Conservation (phyloP, 257 asterid genomes). For the Solanum pennellii region DNA sequence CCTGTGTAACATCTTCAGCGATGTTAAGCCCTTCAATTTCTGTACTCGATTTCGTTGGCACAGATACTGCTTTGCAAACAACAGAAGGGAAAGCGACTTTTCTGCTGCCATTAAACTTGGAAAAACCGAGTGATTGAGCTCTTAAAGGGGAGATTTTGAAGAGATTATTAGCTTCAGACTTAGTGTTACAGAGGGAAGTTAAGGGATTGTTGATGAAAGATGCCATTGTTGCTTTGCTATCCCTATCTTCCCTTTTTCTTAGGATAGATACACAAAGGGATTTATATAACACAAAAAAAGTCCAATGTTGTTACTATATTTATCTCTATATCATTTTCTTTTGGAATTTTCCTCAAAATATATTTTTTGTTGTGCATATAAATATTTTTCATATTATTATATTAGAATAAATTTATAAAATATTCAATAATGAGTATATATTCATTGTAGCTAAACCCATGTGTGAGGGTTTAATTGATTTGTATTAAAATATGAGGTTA, state of each 20-base stretch:
- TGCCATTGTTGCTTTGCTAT: conserved; percentile 23
- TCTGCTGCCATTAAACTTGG: conserved; percentile 14
- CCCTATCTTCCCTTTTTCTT: not conserved
- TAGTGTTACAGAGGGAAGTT: conserved; percentile 24
- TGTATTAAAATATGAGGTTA: too few species aligned
- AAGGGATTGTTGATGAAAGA: conserved; percentile 46
- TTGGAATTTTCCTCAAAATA: not conserved
- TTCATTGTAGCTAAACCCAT: not conserved
- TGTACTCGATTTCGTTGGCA: conserved; percentile 22
- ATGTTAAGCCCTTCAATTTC: conserved; percentile 84
- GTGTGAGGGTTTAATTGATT: not conserved
- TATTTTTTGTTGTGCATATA: not conserved
- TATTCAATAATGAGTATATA: not conserved
- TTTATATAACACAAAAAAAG: not conserved
- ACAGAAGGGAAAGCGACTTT: not conserved
- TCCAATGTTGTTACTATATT: not conserved
- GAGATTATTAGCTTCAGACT: conserved; percentile 15
- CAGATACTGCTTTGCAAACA: conserved; percentile 56
- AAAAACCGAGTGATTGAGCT: not conserved
- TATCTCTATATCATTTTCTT: not conserved
- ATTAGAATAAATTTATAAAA: not conserved
- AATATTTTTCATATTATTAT: not conserved
- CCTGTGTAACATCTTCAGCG: conserved; percentile 97
- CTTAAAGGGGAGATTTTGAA: conserved; percentile 16
- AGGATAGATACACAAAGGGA: not conserved